These are phyloP conservation scores for Xylaria sp. DNA, from an alignment of 2,329 filamentous ascomycete genomes.

Conservation along the genomic window DNA sequence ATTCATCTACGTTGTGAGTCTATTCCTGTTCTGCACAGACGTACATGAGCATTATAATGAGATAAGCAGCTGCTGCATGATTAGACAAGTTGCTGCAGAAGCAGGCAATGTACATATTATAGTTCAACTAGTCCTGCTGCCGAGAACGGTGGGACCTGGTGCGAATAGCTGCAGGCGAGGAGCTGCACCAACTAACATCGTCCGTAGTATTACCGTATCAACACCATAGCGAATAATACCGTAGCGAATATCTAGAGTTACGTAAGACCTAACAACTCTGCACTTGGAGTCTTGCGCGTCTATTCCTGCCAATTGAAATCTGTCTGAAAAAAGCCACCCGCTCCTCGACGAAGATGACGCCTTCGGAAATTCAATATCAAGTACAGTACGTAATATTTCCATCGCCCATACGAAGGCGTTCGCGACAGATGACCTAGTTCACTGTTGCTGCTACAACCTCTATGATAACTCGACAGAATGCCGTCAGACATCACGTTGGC, in stretches of 20 bases:
- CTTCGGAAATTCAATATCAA: constrained; percentile 1
- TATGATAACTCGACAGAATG: constrained; percentile 17
- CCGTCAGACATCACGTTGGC: constrained; percentile 18
- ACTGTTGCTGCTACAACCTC: neutral
- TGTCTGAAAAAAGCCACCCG: neutral
- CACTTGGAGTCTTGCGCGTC: constrained; percentile 17
- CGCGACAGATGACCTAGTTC: constrained; percentile 13
- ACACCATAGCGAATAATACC: neutral
- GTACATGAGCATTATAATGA: neutral
- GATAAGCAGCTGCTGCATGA: constrained; percentile 1
- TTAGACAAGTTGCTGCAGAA: neutral
- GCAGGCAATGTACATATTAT: neutral
- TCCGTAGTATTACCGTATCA: neutral
- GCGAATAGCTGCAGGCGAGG: neutral
- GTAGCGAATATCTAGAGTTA: too few species aligned
- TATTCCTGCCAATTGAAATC: neutral
- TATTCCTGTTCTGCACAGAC: constrained; percentile 5
- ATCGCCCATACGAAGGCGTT: constrained; percentile 12
- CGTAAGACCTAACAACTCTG: constrained; percentile 19
- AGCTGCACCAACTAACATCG: constrained; percentile 2
- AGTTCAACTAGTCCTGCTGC: constrained; percentile 1
- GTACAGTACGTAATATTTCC: constrained; percentile 21
- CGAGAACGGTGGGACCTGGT: constrained; percentile 22
- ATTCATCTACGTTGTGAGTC: neutral
- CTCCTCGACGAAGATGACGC: constrained; percentile 1